These are phyloP conservation scores for Boletus reticulatus DNA, from an alignment of 768 basidiomycete genomes.

Conservation along the genomic window DNA sequence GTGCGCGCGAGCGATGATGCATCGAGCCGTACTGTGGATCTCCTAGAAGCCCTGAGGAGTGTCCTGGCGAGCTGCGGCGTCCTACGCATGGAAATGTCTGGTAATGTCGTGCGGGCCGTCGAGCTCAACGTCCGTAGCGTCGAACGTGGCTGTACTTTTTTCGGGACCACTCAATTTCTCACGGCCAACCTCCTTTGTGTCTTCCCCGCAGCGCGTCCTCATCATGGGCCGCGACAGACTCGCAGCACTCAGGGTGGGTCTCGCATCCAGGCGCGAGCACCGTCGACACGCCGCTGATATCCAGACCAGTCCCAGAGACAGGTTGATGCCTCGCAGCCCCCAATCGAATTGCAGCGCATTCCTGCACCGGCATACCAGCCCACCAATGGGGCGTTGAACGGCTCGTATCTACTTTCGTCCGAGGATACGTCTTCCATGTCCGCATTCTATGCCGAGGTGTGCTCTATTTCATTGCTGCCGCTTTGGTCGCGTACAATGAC, in stretches of 20 bases:
- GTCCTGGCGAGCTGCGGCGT: conserved; percentile 71
- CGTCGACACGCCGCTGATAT: conserved; percentile 41
- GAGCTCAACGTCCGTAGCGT: conserved; percentile 6
- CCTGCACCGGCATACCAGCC: conserved; percentile 4
- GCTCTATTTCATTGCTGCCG: neutral
- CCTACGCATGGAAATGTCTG: conserved; percentile 55
- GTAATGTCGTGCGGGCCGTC: conserved; percentile 52
- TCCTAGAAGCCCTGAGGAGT: conserved; percentile 46
- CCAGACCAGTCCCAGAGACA: conserved; percentile 52
- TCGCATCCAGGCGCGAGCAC: conserved; percentile 33
- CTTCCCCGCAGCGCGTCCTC: neutral
- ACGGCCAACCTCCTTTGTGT: conserved; percentile 2
- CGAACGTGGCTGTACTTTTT: neutral
- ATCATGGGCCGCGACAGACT: conserved; percentile 70
- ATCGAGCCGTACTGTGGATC: neutral
- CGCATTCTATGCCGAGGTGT: conserved; percentile 34
- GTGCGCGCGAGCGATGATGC: conserved; percentile 21
- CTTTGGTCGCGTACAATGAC: neutral
- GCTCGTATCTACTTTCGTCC: conserved; percentile 1
- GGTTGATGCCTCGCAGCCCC: conserved; percentile 28
- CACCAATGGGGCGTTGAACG: neutral
- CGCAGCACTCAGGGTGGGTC: conserved; percentile 75
- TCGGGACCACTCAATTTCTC: conserved; percentile 6
- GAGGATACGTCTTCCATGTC: conserved; percentile 28
- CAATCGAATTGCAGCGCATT: conserved; percentile 28